These are phyloP conservation scores for Gomphus sp. DNA, from an alignment of 1,284 basidiomycete genomes.

Conservation along the genomic window DNA sequence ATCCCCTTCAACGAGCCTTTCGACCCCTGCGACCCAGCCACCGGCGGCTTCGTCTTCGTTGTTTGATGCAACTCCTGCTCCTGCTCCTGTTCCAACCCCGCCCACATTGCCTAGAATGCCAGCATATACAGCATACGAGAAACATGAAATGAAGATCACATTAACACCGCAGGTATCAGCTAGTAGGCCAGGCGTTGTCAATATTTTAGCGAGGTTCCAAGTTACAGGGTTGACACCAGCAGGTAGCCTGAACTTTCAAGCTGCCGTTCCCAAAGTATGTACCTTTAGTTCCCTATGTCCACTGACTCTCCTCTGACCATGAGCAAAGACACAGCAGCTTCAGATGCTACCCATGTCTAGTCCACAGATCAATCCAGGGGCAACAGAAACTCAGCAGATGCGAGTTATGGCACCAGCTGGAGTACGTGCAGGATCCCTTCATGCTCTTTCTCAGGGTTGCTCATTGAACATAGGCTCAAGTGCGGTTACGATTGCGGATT, in stretches of 20 bases:
- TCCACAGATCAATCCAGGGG: constrained; percentile 66
- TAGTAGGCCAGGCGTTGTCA: constrained; percentile 76
- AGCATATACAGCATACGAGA: constrained; percentile 84
- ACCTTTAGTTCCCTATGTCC: background rate
- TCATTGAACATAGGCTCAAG: constrained; percentile 47
- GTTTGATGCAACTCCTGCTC: constrained; percentile 18
- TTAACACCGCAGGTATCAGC: constrained; percentile 80
- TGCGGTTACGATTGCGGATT: constrained; percentile 74
- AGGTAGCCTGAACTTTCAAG: constrained; percentile 83
- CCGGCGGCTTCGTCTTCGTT: constrained; percentile 25
- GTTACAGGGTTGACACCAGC: constrained; percentile 44
- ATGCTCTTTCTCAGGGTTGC: background rate
- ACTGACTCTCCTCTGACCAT: background rate
- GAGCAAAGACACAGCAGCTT: constrained; percentile 80
- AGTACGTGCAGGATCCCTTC: constrained; percentile 39
- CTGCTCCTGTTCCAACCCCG: constrained; percentile 34
- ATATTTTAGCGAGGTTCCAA: constrained; percentile 86
- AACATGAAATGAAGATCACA: constrained; percentile 83
- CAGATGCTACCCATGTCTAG: constrained; percentile 98
- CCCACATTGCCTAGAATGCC: constrained; percentile 31
- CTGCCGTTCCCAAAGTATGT: constrained; percentile 90
- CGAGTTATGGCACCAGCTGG: constrained; percentile 82
- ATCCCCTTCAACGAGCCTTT: constrained; percentile 19
- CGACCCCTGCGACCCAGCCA: constrained; percentile 21
- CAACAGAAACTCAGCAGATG: constrained; percentile 91